phyloP scores from a whole-genome alignment of 2,329 filamentous ascomycete genomes.

The Cryphonectria radicalis region DNA sequence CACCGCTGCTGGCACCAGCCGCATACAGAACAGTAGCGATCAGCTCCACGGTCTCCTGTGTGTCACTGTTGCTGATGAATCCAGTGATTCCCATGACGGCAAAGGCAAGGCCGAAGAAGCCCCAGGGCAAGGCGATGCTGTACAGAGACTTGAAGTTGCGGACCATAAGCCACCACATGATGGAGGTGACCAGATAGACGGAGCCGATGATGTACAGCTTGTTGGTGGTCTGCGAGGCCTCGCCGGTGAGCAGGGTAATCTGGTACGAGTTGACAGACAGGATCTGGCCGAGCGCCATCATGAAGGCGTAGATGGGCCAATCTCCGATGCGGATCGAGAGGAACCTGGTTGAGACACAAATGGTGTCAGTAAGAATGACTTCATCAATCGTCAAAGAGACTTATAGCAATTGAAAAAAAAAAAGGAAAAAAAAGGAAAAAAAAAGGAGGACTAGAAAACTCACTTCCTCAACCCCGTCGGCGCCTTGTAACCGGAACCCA shows the following conservation, averaged over 20 bases:
- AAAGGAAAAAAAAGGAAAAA: too few species aligned
- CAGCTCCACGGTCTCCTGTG: conserved; percentile 57
- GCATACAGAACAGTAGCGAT: conserved; percentile 66
- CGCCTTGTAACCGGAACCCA: conserved; percentile 59
- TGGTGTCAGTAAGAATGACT: conserved; percentile 10
- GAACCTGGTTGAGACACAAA: conserved; percentile 24
- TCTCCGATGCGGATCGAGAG: conserved; percentile 61
- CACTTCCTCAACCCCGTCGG: conserved; percentile 60
- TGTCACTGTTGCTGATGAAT: conserved; percentile 45
- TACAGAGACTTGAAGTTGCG: conserved; percentile 61
- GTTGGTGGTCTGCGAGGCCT: conserved; percentile 60
- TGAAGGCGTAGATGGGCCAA: conserved; percentile 66
- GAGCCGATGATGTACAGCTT: conserved; percentile 65
- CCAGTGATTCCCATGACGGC: conserved; percentile 65
- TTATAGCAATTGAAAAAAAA: too few species aligned
- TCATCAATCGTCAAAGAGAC: background rate
- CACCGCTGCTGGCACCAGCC: conserved; percentile 64
- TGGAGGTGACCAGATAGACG: conserved; percentile 61
- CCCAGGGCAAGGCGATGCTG: conserved; percentile 62
- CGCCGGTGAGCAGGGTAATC: conserved; percentile 67
- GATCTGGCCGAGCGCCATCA: conserved; percentile 65
- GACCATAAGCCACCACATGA: conserved; percentile 67
- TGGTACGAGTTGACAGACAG: conserved; percentile 71
- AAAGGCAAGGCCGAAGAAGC: conserved; percentile 67
- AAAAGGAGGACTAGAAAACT: conserved; percentile 28